phyloP scores from a whole-genome alignment of 352 stramenopile species.

The Pythium volutum region DNA sequence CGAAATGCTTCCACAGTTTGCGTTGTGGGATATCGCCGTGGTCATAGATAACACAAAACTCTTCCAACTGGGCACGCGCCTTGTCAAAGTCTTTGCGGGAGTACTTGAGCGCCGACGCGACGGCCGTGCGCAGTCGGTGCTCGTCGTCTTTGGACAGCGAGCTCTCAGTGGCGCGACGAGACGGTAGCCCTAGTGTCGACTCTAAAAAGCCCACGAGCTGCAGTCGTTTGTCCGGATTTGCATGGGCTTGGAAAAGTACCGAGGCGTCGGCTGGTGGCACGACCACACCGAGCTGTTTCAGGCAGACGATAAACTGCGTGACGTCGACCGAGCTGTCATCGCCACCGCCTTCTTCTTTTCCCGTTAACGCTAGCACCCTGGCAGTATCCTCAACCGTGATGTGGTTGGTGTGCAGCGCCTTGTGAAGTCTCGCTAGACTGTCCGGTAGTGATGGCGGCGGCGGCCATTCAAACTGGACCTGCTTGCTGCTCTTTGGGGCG shows the following conservation, averaged over 20 bases:
- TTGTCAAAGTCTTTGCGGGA: constrained; percentile 32
- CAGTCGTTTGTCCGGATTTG: neutral
- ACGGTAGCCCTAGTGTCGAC: constrained; percentile 12
- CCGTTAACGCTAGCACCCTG: neutral
- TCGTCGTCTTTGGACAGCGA: constrained; percentile 29
- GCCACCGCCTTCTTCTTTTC: neutral
- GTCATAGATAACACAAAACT: constrained; percentile 51
- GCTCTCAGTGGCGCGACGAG: neutral
- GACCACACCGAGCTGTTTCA: constrained; percentile 11
- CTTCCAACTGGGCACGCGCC: constrained; percentile 36
- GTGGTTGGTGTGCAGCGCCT: neutral
- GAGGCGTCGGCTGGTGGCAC: constrained; percentile 4
- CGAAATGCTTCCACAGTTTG: constrained; percentile 49
- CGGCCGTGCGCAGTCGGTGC: constrained; percentile 25
- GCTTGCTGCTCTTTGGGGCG: constrained; percentile 23
- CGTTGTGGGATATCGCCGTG: constrained; percentile 32
- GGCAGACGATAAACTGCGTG: constrained; percentile 16
- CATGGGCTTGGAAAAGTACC: constrained; percentile 4
- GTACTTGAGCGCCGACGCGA: constrained; percentile 31
- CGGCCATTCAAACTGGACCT: constrained; percentile 20
- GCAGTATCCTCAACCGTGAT: constrained; percentile 1
- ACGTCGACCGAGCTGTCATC: neutral
- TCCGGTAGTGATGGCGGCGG: neutral
- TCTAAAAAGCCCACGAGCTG: constrained; percentile 22
- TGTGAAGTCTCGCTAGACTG: neutral